phyloP scores from a whole-genome alignment of 2,329 filamentous ascomycete genomes.

The Xylaria sp. region DNA sequence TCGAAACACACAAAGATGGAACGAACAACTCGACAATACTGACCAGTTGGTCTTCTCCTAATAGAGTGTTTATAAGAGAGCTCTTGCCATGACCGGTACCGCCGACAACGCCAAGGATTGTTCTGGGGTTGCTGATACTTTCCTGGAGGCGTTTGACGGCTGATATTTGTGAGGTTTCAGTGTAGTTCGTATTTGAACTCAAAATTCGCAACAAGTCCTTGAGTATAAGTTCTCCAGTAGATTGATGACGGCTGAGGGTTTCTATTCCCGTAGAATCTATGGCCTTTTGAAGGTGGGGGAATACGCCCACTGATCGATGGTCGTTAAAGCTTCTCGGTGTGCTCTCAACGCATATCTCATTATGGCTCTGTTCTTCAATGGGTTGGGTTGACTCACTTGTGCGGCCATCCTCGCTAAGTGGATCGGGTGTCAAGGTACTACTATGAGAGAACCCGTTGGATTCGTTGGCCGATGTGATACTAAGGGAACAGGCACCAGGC shows the following conservation, averaged over 20 bases:
- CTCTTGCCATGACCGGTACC: slow-evolving; percentile 34
- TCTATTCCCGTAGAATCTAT: slow-evolving; percentile 9
- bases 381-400: neutral
- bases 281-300: slow-evolving; percentile 22
- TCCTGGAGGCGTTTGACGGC: slow-evolving; percentile 18
- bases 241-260: slow-evolving; percentile 8
- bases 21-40: neutral
- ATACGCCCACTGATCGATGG: neutral
- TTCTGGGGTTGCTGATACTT: slow-evolving; percentile 4
- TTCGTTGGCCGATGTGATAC: neutral
- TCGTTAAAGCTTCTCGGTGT: neutral
- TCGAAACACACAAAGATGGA: neutral
- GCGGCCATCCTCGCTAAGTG: no score
- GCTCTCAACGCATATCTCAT: neutral
- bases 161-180: slow-evolving; percentile 1
- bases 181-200: neutral
- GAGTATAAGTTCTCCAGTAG: slow-evolving; percentile 15
- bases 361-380: neutral
- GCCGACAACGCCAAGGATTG: slow-evolving; percentile 32
- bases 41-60: slow-evolving; percentile 40
- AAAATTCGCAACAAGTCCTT: slow-evolving; percentile 10
- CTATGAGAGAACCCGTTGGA: neutral
- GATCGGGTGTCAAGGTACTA: neutral
- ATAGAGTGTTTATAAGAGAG: slow-evolving; percentile 33
- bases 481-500: neutral